Evolutionary conservation across 306 rosid species (phyloP), one percentile per base, ranked within the genome.

Genomic region (Castanospermum australe): DNA sequence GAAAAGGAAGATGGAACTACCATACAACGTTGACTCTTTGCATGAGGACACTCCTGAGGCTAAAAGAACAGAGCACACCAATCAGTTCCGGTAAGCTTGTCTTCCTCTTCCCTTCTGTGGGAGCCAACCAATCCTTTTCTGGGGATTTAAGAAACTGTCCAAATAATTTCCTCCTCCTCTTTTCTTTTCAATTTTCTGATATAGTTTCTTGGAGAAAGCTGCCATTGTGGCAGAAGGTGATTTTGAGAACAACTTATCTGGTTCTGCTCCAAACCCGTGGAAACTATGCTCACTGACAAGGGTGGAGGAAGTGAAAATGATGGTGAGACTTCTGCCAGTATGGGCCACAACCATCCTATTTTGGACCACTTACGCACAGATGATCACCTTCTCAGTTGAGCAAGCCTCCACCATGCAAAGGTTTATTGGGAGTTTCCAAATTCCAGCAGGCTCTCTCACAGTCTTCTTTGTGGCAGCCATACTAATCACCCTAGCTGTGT

Each of bases 341-440:
- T 94, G 97, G 99, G 97, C 95, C 55, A 94, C 99, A 35, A 91
- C 99, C 82, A 94, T 94, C 75, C 79, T 92, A 79, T 94, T 94
- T 81, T 94, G 99, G 99, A 94, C 97, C 42, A 75, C 91, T 4
- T 88, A 94, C 14, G 97, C 99, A 13, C 99, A 94, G 73, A 81
- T 94, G 97, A 87, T 94, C 68, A 94, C 99, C 50, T 94, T 92
- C 84, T 92, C 99, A 8, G 99, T 94, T 48, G 99, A 87, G 77
- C 99, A 94, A 89, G 99, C 99, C 30, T 42, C 95, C 78, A 94
- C 97, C 71, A 94, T 94, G 99, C 73, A 90, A 24, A 88, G 99
- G 55, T 86, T 88, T 4, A 6, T 92, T 0, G 89, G 93, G 0
- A 66, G 24, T 47, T 94, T 94, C 82, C 89, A 92, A 67, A 92